A percentile compares a stretch with the other conserved stretches of the same genome.
phyloP scores from a whole-genome alignment of 108 stramenopile genomes.

The Fistulifera pelliculosa region DNA sequence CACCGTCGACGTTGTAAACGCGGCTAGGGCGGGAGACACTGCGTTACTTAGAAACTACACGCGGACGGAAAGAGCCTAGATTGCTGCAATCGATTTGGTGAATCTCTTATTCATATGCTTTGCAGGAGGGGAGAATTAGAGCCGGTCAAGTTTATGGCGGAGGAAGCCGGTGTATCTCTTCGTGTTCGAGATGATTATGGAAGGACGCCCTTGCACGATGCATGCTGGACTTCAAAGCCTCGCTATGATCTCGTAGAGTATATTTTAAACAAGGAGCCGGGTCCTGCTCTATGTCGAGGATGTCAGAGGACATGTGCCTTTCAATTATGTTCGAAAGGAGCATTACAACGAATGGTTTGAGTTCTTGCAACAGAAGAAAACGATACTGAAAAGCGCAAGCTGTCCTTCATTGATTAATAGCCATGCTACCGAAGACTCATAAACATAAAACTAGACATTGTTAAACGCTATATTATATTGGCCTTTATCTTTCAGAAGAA shows the following conservation, averaged over 20 bases:
- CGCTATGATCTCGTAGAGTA: slow-evolving; percentile 38
- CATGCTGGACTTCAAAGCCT: slow-evolving; percentile 71
- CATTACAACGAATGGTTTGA: slow-evolving; percentile 59
- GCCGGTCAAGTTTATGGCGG: slow-evolving; percentile 45
- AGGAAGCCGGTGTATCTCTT: slow-evolving; percentile 49
- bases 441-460: no score
- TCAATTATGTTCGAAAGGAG: slow-evolving; percentile 53
- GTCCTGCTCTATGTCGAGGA: slow-evolving; percentile 45
- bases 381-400: no score
- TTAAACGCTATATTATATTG: no score
- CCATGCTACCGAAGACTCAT: no score
- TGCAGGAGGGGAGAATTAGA: slow-evolving; percentile 62
- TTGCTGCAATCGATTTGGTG: slow-evolving; percentile 74
- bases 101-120: slow-evolving; percentile 80
- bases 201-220: slow-evolving; percentile 74
- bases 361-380: slow-evolving; percentile 9
- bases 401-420: no score
- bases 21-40: slow-evolving; percentile 39
- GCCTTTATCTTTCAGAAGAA: no score
- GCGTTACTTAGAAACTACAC: slow-evolving; percentile 23
- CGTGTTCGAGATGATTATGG: slow-evolving; percentile 77
- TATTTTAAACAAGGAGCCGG: slow-evolving; percentile 16
- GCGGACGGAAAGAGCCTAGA: slow-evolving; percentile 41
- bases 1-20: slow-evolving; percentile 36
- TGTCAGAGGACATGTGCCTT: slow-evolving; percentile 49